phyloP scores from a whole-genome alignment of 805 yeast genomes.

The Ogataea minuta region DNA sequence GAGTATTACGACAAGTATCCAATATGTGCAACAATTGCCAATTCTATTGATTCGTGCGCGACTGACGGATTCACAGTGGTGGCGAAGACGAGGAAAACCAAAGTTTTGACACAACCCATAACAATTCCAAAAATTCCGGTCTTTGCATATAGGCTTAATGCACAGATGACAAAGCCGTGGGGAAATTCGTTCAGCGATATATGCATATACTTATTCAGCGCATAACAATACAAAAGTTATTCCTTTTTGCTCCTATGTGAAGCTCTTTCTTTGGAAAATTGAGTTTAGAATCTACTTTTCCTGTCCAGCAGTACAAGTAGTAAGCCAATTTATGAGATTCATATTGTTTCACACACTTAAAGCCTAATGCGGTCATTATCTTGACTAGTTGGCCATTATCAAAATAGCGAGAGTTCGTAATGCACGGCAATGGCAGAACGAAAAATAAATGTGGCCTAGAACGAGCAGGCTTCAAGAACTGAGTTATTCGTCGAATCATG shows the following conservation, averaged over 20 bases:
- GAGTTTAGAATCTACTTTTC: conserved; percentile 10
- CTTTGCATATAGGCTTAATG: conserved; percentile 1
- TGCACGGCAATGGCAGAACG: conserved; percentile 87
- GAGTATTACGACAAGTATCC: conserved; percentile 31
- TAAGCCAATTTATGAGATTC: conserved; percentile 73
- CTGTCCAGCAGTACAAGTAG: conserved; percentile 55
- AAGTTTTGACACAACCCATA: conserved; percentile 8
- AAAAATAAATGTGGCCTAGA: conserved; percentile 49
- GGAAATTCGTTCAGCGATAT: conserved; percentile 30
- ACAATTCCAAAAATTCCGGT: conserved; percentile 15
- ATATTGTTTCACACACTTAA: conserved; percentile 42
- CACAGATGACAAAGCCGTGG: conserved; percentile 22
- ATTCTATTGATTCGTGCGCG: conserved; percentile 6
- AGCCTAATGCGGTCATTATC: conserved; percentile 65
- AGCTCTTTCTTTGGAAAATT: conserved; percentile 46
- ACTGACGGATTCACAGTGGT: conserved; percentile 9
- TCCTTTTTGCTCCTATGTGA: conserved; percentile 55
- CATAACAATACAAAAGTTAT: conserved; percentile 63
- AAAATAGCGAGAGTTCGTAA: conserved; percentile 78
- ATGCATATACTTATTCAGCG: conserved; percentile 18
- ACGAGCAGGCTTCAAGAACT: conserved; percentile 46
- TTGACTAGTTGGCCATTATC: conserved; percentile 39
- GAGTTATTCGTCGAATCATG: conserved; percentile 63
- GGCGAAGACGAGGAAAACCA: conserved; percentile 15
- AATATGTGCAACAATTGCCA: conserved; percentile 26